phyloP scores from a whole-genome alignment of 331 rosid species.

The Saraca asoca region DNA sequence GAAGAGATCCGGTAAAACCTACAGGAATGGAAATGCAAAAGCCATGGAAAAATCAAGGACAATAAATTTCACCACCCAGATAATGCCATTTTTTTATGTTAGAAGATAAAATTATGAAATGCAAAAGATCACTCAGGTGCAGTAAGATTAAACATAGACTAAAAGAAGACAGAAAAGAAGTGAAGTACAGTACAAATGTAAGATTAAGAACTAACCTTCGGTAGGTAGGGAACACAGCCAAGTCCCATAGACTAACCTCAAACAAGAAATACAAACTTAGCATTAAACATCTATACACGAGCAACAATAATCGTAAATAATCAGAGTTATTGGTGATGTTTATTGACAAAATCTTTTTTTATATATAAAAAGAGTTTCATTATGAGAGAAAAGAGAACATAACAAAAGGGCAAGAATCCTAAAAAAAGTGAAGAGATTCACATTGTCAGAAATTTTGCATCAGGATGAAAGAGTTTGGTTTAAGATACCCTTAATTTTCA shows the following conservation, averaged over 20 bases:
- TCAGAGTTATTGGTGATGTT: conserved; percentile 13
- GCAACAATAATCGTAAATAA: no score
- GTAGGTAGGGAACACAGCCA: conserved; percentile 92
- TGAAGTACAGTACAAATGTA: conserved; percentile 1
- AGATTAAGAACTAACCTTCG: conserved; percentile 68
- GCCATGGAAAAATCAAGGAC: conserved; percentile 25
- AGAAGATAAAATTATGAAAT: conserved; percentile 18
- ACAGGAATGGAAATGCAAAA: conserved; percentile 28
- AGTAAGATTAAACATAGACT: conserved; percentile 10
- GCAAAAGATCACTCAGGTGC: not conserved
- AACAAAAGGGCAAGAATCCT: no score
- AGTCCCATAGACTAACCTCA: conserved; percentile 95
- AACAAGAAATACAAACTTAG: conserved; percentile 37
- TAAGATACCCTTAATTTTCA: not conserved
- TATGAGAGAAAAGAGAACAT: no score
- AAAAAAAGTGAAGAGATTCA: not conserved
- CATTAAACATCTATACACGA: conserved; percentile 30
- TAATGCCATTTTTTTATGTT: not conserved
- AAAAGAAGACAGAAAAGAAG: conserved; percentile 12
- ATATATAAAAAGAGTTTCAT: no score
- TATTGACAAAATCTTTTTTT: conserved; percentile 13
- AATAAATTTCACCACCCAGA: conserved; percentile 24
- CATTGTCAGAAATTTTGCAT: conserved; percentile 2
- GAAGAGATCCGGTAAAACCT: conserved; percentile 98
- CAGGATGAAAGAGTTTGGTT: not conserved